A percentile compares a stretch with the other conserved stretches of the same genome.
phyloP scores from a whole-genome alignment of 257 asterid species.

The Ocimum tenuiflorum region DNA sequence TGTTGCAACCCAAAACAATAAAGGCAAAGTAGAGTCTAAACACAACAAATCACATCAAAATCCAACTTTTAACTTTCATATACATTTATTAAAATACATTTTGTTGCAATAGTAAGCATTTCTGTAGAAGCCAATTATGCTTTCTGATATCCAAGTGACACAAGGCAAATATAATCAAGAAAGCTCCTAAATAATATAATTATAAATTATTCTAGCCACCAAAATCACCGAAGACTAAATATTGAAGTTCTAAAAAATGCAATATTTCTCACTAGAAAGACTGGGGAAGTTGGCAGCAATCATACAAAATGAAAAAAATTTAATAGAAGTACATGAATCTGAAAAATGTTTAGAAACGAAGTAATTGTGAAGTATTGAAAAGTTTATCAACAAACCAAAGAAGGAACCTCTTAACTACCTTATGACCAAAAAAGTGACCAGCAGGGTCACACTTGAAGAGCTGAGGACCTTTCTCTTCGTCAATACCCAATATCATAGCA shows the following conservation, averaged over 20 bases:
- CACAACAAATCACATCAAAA: neutral
- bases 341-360: neutral
- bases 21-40: no score
- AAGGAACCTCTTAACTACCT: slow-evolving; percentile 41
- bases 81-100: neutral
- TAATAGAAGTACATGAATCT: neutral
- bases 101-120: neutral
- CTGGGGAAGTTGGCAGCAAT: neutral
- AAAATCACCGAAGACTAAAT: neutral
- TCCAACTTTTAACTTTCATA: neutral
- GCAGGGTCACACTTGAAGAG: slow-evolving; percentile 99
- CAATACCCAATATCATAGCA: slow-evolving; percentile 93
- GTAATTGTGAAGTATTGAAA: no score
- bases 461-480: slow-evolving; percentile 93
- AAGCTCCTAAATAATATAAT: neutral
- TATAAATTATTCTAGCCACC: neutral
- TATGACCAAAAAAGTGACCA: slow-evolving; percentile 97
- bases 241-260: neutral
- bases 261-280: neutral
- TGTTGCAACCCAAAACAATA: neutral
- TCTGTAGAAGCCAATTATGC: neutral
- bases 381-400: neutral
- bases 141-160: neutral
- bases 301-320: neutral
- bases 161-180: neutral